Evolutionary conservation across 139 green algal species (phyloP).

Genomic region (Parachlorella kessleri): DNA sequence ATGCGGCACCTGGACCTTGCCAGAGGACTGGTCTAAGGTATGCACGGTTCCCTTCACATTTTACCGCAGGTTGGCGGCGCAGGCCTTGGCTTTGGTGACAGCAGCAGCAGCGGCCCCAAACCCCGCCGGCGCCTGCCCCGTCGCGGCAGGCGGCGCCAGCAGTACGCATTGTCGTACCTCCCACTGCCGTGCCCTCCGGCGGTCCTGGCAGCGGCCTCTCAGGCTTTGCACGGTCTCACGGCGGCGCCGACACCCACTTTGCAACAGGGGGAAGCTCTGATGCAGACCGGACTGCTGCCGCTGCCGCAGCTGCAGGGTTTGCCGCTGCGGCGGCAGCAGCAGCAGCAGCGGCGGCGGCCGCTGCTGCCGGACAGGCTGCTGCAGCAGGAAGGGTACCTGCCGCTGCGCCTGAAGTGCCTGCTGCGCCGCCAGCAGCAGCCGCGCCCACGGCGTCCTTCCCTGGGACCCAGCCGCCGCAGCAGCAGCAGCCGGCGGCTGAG

Average conservation of each 20-base stretch:
- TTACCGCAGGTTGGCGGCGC: slow-evolving; percentile 66
- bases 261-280: neutral
- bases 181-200: neutral
- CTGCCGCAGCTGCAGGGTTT: slow-evolving; percentile 14
- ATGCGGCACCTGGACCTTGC: no score
- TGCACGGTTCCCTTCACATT: no score
- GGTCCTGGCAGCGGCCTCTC: no score
- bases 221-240: slow-evolving; percentile 24
- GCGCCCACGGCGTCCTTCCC: neutral
- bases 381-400: slow-evolving; percentile 13
- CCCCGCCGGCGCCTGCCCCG: neutral
- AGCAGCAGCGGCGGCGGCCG: neutral
- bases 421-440: slow-evolving; percentile 23
- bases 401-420: neutral
- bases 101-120: neutral
- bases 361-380: neutral
- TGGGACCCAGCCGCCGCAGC: slow-evolving; percentile 11
- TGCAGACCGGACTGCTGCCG: neutral
- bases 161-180: neutral
- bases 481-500: neutral
- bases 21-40: no score
- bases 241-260: slow-evolving; percentile 34
- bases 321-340: neutral
- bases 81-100: slow-evolving; percentile 71
- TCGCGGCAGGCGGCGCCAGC: neutral